Conservation (phyloP, 106 monocot genomes). For the Acanthochlamys bracteata region DNA sequence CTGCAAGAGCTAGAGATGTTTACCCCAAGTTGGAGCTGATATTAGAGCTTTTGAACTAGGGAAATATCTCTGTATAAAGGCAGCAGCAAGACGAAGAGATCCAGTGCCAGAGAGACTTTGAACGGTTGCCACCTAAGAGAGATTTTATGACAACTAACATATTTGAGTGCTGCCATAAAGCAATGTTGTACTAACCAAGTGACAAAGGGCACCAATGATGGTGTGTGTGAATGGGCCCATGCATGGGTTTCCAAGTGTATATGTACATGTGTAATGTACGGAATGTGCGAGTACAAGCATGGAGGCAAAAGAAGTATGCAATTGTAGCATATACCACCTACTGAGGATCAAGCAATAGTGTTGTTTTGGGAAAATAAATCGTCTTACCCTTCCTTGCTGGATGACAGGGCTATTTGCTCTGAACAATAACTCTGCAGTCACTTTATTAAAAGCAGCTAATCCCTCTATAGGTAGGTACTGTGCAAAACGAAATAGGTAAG, state of each 20-base stretch:
- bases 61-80: slow-evolving; percentile 97
- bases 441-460: slow-evolving; percentile 92
- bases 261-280: no score
- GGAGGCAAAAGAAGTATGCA: no score
- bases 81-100: slow-evolving; percentile 97
- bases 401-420: slow-evolving; percentile 77
- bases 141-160: no score
- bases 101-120: slow-evolving; percentile 98
- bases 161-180: no score
- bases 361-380: no score
- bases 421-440: slow-evolving; percentile 77
- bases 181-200: no score
- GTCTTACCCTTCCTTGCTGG: slow-evolving; percentile 55
- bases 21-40: slow-evolving; percentile 98
- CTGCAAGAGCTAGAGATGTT: background rate
- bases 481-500: slow-evolving; percentile 16
- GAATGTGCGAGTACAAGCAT: no score
- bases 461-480: slow-evolving; percentile 99
- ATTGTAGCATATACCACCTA: no score
- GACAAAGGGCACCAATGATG: no score
- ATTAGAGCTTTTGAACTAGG: slow-evolving; percentile 90
- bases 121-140: slow-evolving; percentile 74
- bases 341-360: no score
- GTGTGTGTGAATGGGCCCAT: no score
- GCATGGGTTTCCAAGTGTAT: no score